Evolutionary conservation across 2,329 filamentous ascomycete genomes (phyloP).

Genomic region (Cyanodermella asteris): DNA sequence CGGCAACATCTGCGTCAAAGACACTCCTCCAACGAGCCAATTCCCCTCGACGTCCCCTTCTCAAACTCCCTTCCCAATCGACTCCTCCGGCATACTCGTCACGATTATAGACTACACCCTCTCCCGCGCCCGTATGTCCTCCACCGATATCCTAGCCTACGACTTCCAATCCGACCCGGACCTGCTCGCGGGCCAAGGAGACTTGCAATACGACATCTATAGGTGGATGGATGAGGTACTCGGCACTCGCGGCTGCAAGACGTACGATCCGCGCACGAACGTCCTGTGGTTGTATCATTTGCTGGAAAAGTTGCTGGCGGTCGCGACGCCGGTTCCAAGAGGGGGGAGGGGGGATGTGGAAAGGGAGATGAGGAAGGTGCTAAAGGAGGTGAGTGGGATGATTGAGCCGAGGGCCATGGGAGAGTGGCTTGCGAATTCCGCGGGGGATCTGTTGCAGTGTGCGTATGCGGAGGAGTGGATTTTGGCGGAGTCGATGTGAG

Average conservation of each 20-base stretch:
- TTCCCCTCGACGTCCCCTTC: neutral
- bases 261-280: constrained; percentile 38
- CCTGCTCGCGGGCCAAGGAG: constrained; percentile 18
- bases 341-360: neutral
- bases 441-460: neutral
- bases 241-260: constrained; percentile 21
- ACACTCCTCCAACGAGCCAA: neutral
- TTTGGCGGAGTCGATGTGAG: neutral
- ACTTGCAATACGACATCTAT: constrained; percentile 36
- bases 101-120: constrained; percentile 49
- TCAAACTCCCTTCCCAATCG: constrained; percentile 13
- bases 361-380: neutral
- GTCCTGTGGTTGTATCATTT: constrained; percentile 42
- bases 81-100: constrained; percentile 30
- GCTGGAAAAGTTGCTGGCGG: constrained; percentile 28
- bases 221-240: constrained; percentile 15
- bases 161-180: constrained; percentile 22
- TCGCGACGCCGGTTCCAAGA: constrained; percentile 1
- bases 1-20: constrained; percentile 39
- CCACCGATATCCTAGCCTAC: constrained; percentile 19
- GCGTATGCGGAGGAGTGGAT: neutral
- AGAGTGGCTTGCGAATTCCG: neutral
- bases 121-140: constrained; percentile 32
- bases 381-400: neutral
- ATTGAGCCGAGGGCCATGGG: neutral